Conservation (phyloP, 495 filamentous ascomycete genomes). For the Penicillium herquei region DNA sequence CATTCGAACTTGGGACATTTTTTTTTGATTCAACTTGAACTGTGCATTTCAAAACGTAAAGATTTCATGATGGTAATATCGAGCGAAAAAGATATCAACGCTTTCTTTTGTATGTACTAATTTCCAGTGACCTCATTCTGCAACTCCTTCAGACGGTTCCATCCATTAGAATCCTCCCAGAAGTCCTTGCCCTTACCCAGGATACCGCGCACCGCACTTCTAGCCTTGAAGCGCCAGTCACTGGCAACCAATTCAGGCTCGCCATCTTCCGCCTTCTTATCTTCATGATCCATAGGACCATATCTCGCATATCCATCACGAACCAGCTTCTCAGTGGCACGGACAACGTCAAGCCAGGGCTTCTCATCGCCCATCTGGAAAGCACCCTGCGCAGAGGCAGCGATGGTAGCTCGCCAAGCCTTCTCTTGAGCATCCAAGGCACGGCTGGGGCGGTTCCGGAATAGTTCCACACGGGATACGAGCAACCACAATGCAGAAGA, state of each 20-base stretch:
- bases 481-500: slow-evolving; percentile 74
- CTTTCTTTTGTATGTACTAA: slow-evolving; percentile 12
- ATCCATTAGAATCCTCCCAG: slow-evolving; percentile 78
- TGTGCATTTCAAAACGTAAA: too few species aligned
- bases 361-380: slow-evolving; percentile 51
- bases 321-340: slow-evolving; percentile 47
- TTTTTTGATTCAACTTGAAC: too few species aligned
- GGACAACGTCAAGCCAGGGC: slow-evolving; percentile 47
- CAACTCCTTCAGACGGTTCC: slow-evolving; percentile 58
- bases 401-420: slow-evolving; percentile 72
- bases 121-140: slow-evolving; percentile 41
- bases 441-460: slow-evolving; percentile 61
- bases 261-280: slow-evolving; percentile 19
- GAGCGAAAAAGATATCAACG: background rate
- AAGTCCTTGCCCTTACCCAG: slow-evolving; percentile 76
- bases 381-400: slow-evolving; percentile 48
- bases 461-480: slow-evolving; percentile 66
- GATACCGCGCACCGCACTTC: slow-evolving; percentile 76
- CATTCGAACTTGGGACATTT: background rate
- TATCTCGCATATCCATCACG: slow-evolving; percentile 50
- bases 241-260: slow-evolving; percentile 45
- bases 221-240: slow-evolving; percentile 84
- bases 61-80: background rate
- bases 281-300: slow-evolving; percentile 39
- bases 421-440: slow-evolving; percentile 84